phyloP scores from a whole-genome alignment of 2,329 filamentous ascomycete species.

The Diaporthe helianthi region DNA sequence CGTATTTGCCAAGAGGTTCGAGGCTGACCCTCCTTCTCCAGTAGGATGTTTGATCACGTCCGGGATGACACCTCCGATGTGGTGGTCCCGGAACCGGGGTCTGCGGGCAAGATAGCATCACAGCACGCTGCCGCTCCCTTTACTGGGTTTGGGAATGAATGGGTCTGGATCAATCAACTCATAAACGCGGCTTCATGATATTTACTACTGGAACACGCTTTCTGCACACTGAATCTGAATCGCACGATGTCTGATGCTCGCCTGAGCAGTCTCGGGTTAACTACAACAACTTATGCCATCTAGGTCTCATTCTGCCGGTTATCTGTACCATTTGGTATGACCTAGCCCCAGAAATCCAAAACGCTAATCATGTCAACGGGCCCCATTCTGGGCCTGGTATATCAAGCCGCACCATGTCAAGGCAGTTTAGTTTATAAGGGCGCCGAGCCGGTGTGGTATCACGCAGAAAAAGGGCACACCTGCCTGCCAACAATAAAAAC shows the following conservation, averaged over 20 bases:
- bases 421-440: background rate
- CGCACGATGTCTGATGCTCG: background rate
- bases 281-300: background rate
- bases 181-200: background rate
- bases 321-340: background rate
- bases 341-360: background rate
- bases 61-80: background rate
- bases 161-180: background rate
- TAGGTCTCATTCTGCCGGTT: background rate
- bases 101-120: background rate
- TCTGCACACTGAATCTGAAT: background rate
- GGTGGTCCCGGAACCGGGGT: constrained; percentile 11
- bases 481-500: background rate
- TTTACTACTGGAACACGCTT: background rate
- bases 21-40: background rate
- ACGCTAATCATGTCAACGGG: background rate
- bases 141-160: background rate
- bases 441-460: background rate
- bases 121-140: background rate
- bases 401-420: background rate
- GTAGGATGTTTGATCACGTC: background rate
- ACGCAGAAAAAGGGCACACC: background rate
- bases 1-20: background rate
- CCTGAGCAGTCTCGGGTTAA: background rate
- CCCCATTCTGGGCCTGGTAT: background rate